Base-by-base conservation (phyloP, 2,329 filamentous ascomycete species). In the Fusarium nisikadoi region DNA sequence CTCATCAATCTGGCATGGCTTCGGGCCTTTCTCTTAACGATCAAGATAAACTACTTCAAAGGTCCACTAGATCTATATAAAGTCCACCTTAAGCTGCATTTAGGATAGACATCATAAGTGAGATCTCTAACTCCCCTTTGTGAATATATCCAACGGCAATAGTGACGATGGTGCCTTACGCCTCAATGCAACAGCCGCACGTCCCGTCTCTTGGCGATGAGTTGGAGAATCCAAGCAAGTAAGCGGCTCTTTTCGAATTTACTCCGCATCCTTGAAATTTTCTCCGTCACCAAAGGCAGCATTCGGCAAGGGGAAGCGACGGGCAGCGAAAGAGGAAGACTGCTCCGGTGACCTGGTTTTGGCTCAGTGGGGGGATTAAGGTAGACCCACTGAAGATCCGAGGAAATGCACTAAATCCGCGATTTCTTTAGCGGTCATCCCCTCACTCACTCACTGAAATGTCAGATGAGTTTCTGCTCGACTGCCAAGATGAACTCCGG, bases 131-230 rank as follows among this genome's bases (percentile, higher is more conserved):
- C n/a, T 49, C 9, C 2, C 12, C 9, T 2, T 6, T 13, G 11
- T 20, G 3, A 9, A 1, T 6, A 36, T 27, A 9, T 27, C 33
- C 31, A 27, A 38, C 23, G 33, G 31, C 33, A n/a, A 38, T 27
- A 67, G 17, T 12, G 16, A 8, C 10, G 39, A 39, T 14, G 27
- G 10, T 29, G 57, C 49, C 49, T 52, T 52, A n/a, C 49, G 33
- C 25, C 45, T 42, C 29, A 55, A 13, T 29, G 19, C 8, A 31
- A 45, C n/a, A 62, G 20, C 45, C 33, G 49, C 58, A 38, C 33
- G 45, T 63, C 29, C 61, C 33, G 60, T 66, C 41, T 62, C 63
- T 61, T 68, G 65, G 47, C 62, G 27, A 66, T 39, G 23, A n/a
- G 25, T 27, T 61, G 54, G 62, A 62, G 62, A 68, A 62, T 20